Evolutionary conservation across 2,329 filamentous ascomycete species (phyloP).

Genomic region (Lasiodiplodia hormozganensis): DNA sequence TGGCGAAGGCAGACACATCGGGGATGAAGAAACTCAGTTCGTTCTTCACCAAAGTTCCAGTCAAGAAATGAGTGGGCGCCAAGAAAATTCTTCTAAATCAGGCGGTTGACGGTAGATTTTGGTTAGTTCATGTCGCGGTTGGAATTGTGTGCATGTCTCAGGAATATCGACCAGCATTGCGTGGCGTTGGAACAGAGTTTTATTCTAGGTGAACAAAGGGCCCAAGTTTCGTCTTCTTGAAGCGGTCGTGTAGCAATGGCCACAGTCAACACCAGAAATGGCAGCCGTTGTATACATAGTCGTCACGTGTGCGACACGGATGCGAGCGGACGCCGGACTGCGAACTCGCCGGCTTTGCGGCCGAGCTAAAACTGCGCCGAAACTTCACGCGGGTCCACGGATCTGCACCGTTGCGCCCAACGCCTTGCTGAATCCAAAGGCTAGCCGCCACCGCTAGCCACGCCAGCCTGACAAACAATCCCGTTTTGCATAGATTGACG

Average conservation of each 20-base stretch:
- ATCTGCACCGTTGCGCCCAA: conserved; percentile 15
- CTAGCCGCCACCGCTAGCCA: conserved; percentile 1
- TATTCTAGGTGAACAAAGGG: neutral
- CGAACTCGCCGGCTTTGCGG: neutral
- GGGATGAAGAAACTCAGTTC: conserved; percentile 98
- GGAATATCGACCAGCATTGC: neutral
- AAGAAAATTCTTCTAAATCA: neutral
- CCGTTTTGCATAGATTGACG: conserved; percentile 9
- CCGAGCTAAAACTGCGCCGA: conserved; percentile 7
- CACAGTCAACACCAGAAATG: conserved; percentile 15
- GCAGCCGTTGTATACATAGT: neutral
- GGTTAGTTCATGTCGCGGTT: neutral
- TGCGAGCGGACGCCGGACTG: neutral
- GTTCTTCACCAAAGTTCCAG: conserved; percentile 78
- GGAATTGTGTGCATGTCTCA: neutral
- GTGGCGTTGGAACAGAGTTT: neutral
- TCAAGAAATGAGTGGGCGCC: conserved; percentile 35
- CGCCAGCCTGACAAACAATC: conserved; percentile 8
- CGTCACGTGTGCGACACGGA: conserved; percentile 2
- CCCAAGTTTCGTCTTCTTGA: neutral
- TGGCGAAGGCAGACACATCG: conserved; percentile 87
- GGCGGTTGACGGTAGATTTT: neutral
- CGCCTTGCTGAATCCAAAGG: conserved; percentile 3
- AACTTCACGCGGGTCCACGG: conserved; percentile 5
- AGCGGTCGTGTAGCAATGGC: neutral